phyloP scores from a whole-genome alignment of 2,329 filamentous ascomycete species.

The Calycina herbarum region DNA sequence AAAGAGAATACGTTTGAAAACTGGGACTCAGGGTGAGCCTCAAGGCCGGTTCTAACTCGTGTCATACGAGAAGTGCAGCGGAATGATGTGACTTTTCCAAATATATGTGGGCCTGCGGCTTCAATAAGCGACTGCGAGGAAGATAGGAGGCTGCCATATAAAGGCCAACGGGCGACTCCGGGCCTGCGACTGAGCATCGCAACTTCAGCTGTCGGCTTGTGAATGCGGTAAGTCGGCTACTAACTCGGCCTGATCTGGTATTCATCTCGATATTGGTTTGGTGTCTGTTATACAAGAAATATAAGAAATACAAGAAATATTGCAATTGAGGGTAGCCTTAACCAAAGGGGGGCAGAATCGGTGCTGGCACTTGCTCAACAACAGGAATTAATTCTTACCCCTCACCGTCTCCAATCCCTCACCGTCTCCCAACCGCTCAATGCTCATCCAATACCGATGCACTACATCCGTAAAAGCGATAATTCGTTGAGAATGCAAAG shows the following conservation, averaged over 20 bases:
- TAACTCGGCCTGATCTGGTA: not conserved
- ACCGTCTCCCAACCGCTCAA: not conserved
- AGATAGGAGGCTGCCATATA: slow-evolving; percentile 13
- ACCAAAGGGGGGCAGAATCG: not conserved
- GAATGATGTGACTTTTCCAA: slow-evolving; percentile 26
- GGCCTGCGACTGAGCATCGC: not conserved
- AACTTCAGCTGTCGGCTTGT: not conserved
- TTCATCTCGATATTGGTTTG: not conserved
- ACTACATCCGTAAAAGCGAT: not conserved
- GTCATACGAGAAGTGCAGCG: slow-evolving; percentile 27
- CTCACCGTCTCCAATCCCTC: not conserved
- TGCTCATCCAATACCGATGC: not conserved
- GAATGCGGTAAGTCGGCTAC: not conserved
- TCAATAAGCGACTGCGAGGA: slow-evolving; percentile 8
- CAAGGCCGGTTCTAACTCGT: slow-evolving; percentile 29
- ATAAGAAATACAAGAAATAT: not conserved
- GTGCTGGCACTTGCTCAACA: not conserved
- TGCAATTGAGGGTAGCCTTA: not conserved
- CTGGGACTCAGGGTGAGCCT: slow-evolving; percentile 10
- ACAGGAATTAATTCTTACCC: not conserved
- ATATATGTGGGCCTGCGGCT: slow-evolving; percentile 12
- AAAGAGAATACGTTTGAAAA: not conserved
- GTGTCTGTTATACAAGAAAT: not conserved
- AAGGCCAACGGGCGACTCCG: slow-evolving; percentile 22
- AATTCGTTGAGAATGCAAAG: not conserved